Base-by-base conservation (phyloP, 2,329 filamentous ascomycete species). In the Aspergillus nomiae region DNA sequence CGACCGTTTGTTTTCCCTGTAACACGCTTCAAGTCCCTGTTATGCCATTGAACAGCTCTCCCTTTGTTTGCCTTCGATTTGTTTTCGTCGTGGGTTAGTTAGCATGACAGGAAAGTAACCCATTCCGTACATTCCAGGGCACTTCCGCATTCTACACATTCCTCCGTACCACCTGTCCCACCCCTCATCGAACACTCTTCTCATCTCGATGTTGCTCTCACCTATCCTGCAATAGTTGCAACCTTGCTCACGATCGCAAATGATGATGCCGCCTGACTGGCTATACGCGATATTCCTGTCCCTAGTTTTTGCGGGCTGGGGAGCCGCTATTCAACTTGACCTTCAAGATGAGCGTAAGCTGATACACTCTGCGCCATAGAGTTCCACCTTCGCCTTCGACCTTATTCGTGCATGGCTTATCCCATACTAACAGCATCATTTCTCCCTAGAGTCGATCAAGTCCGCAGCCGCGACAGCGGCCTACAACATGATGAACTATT, bases 401-500 rank as follows among this genome's bases (percentile, higher is more conserved):
- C 1, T 7, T 41, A 6, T 19, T 36, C 9, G 8, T 34, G 2
- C n/a, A 14, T 9, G 7, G 16, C 24, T 7, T 5, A 21, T 24
- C 24, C 2, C 19, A 2, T 51, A 14, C 55, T 67, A 19, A 66
- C 51, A n/a, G 53, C 28, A n/a, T 19, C 19, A 10, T 45, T n/a
- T 41, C 45, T 8, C 38, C 19, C 21, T 58, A 75, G 72, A 65
- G 48, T 77, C 76, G 4, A 69, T 81, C 43, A 76, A 76, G 62
- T 66, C 67, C 3, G 76, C 74, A 19, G 73, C 77, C 19, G 72
- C 75, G 38, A 75, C 70, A 1, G 71, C 77, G 48, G 77, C 78
- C 21, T 71, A 71, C 55, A 75, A 77, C 32, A 79, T 80, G 75
- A 78, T 80, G 70, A 66, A 69, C 21, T 71, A 69, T 58, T 81